Percentiles rank a stretch among this genome's conserved stretches.
phyloP scores from a whole-genome alignment of 2,329 filamentous ascomycete species.

The Epichloe elymi region DNA sequence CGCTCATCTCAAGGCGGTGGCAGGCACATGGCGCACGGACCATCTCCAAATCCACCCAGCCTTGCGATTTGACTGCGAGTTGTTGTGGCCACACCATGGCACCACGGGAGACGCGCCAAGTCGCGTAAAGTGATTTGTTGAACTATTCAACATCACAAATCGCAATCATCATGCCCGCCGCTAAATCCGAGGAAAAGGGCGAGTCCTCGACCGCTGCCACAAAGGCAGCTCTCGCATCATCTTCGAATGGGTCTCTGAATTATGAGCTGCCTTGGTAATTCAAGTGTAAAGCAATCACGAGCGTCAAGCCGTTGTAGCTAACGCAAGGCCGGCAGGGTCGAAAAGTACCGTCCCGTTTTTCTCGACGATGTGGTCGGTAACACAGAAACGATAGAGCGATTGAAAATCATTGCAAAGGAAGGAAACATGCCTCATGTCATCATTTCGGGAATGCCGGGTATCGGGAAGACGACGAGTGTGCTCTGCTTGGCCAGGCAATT shows the following conservation, averaged over 20 bases:
- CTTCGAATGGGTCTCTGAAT: conserved; percentile 35
- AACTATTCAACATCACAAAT: conserved; percentile 10
- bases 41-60: conserved; percentile 5
- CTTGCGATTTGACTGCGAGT: not conserved
- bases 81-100: not conserved
- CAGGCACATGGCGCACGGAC: conserved; percentile 15
- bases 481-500: conserved; percentile 86
- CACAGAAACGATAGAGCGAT: conserved; percentile 88
- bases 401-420: conserved; percentile 97
- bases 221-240: conserved; percentile 40
- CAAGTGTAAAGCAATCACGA: not conserved
- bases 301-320: not conserved
- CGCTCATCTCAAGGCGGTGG: conserved; percentile 14
- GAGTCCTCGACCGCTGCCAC: conserved; percentile 48
- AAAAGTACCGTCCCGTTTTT: conserved; percentile 92
- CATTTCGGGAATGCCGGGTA: conserved; percentile 98
- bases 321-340: conserved; percentile 53
- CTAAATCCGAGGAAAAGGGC: conserved; percentile 38
- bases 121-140: conserved; percentile 24
- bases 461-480: conserved; percentile 95
- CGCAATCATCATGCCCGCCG: conserved; percentile 35
- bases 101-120: conserved; percentile 19
- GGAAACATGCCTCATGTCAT: conserved; percentile 99
- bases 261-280: conserved; percentile 70
- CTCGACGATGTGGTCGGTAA: conserved; percentile 97